Evolutionary conservation across 768 basidiomycete genomes (phyloP), one percentile per base, ranked within the genome.

Genomic region (Pleurotus djamor): DNA sequence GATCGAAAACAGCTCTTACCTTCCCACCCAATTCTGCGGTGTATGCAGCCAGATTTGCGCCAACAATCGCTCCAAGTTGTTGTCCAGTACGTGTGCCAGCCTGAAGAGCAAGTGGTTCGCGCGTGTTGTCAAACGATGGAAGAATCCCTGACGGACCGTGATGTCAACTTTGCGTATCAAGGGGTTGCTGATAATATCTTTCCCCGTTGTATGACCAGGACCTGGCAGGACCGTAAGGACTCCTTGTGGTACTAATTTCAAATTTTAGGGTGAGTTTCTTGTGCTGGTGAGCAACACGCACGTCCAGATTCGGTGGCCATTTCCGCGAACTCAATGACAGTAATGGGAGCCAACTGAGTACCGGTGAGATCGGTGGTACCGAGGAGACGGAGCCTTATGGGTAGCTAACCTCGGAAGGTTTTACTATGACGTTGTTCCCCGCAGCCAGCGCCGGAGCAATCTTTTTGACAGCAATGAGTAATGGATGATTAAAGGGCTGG

Each of bases 1-100:
- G 21, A 28, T 28, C 21, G 21, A 28, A 28, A 47, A 48, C 45
- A 17, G 21, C 13, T 59, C 70, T 36, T 32, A 86, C 91, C 80
- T 94, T 94, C 34, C 93, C 93, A 16, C 93, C 93, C 4, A 95
- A 76, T 66, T 95, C 93, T 0, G 93, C 93, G 1, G 92, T 94
- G 68, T 81, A 93, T 4, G 83, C 70, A 2, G 87, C 86, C 10
- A 94, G 68, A 67, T 94, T 94, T 14, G 76, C 71, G 36, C 93
- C 92, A 4, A 88, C 91, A 12, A 88, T 79, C 52, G 81, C 79
- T 36, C 92, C 93, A 12, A 95, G 70, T 6, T 77, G 76, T n/a
- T 88, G 83, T 0, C 93, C 93, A 2, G 91, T 91, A 61, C 76
- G 75, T 2, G 91, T 93, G 9, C 92, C 90, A 52, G 90, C 91